phyloP scores from a whole-genome alignment of 2,329 filamentous ascomycete species.

The Pseudogymnoascus destructans region DNA sequence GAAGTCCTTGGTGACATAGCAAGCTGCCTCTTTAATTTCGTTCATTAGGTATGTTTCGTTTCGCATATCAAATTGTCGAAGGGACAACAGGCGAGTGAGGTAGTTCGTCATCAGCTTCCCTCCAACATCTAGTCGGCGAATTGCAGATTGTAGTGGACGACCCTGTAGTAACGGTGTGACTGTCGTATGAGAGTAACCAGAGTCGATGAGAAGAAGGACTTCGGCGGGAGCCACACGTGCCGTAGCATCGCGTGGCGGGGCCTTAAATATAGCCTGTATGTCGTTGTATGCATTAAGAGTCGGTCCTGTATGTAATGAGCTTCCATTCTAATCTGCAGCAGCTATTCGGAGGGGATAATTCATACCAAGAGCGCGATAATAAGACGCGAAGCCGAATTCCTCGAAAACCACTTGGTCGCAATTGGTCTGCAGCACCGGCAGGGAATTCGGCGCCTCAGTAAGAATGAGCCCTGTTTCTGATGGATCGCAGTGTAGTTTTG shows the following conservation, averaged over 20 bases:
- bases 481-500: constrained; percentile 58
- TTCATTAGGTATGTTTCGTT: constrained; percentile 90
- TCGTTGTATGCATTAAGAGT: constrained; percentile 75
- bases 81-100: constrained; percentile 74
- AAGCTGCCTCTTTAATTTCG: constrained; percentile 85
- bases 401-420: constrained; percentile 97
- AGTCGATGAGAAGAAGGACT: constrained; percentile 77
- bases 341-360: constrained; percentile 8
- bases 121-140: constrained; percentile 77
- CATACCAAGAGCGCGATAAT: constrained; percentile 61
- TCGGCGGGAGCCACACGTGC: constrained; percentile 49
- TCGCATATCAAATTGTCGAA: constrained; percentile 89
- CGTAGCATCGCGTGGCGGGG: constrained; percentile 36
- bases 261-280: constrained; percentile 54
- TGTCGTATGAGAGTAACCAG: constrained; percentile 85
- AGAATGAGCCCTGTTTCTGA: constrained; percentile 72
- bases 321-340: constrained; percentile 11
- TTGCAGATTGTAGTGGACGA: constrained; percentile 63
- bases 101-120: constrained; percentile 92
- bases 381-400: constrained; percentile 84
- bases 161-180: constrained; percentile 77
- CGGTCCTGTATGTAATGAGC: constrained; percentile 38
- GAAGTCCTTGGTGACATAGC: constrained; percentile 73
- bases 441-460: constrained; percentile 72
- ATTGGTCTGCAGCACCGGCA: constrained; percentile 71